Conservation (phyloP, 257 asterid species). For the Solanum etuberosum region DNA sequence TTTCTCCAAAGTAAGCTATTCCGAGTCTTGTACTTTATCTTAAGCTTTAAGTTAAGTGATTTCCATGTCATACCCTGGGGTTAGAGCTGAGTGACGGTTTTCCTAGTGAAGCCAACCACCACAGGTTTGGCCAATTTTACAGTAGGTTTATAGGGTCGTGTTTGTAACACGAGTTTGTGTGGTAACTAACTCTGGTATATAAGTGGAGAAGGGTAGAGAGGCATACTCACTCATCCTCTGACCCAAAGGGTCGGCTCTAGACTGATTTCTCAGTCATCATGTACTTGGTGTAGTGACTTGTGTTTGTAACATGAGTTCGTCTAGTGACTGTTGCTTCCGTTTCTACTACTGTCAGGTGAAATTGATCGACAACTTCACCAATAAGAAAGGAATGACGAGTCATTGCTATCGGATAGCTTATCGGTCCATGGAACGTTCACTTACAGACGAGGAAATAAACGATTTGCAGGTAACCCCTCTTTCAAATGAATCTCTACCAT, state of each 20-base stretch:
- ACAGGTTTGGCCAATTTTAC: not conserved
- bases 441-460: constrained; percentile 89
- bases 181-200: not conserved
- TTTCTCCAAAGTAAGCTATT: not conserved
- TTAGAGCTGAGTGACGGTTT: not conserved
- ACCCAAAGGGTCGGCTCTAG: not conserved
- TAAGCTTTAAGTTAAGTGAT: not conserved
- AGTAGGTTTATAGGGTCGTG: not conserved
- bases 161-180: not conserved
- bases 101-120: not conserved
- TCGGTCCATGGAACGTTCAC: constrained; percentile 92
- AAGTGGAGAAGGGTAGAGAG: not conserved
- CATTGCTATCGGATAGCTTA: constrained; percentile 85
- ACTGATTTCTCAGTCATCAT: not conserved
- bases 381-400: constrained; percentile 93
- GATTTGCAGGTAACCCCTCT: constrained; percentile 63
- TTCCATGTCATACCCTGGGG: not conserved
- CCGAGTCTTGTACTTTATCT: not conserved
- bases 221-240: not conserved
- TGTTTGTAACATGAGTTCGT: not conserved
- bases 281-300: not conserved
- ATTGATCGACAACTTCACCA: constrained; percentile 73
- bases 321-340: not conserved
- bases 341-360: constrained; percentile 35
- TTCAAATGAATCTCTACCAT: not conserved